Evolutionary conservation across 2,329 filamentous ascomycete genomes (phyloP).

Genomic region (Fusarium sp.): DNA sequence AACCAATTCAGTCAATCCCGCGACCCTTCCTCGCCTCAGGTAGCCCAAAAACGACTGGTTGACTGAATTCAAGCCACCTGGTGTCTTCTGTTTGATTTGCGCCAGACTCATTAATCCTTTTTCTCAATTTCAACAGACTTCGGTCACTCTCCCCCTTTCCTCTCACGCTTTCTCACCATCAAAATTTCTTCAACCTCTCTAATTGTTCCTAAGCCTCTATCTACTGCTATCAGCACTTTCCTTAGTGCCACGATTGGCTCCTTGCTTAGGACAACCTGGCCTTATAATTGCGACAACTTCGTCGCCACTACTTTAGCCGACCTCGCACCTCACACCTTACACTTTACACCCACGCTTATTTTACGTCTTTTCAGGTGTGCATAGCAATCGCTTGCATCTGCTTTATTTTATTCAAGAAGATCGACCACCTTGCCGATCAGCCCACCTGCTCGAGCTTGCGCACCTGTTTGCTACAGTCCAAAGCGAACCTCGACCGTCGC

Average conservation of each 20-base stretch:
- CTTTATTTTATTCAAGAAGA: conserved; percentile 11
- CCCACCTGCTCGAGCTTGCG: conserved; percentile 14
- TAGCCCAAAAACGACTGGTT: conserved; percentile 48
- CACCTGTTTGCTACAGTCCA: conserved; percentile 11
- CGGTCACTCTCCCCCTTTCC: conserved; percentile 32
- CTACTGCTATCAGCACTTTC: conserved; percentile 26
- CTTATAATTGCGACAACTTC: conserved; percentile 48
- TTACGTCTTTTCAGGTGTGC: conserved; percentile 11
- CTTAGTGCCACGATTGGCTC: conserved; percentile 34
- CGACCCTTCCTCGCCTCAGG: conserved; percentile 48
- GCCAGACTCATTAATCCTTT: conserved; percentile 40
- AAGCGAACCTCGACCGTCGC: conserved; percentile 20
- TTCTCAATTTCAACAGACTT: conserved; percentile 26
- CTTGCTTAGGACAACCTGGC: conserved; percentile 51
- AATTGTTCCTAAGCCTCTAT: conserved; percentile 2
- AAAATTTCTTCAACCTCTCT: conserved; percentile 9
- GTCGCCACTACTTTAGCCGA: conserved; percentile 27
- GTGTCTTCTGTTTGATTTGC: conserved; percentile 50
- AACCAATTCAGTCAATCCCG: conserved; percentile 41
- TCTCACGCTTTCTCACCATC: conserved; percentile 33
- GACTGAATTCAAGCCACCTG: conserved; percentile 51
- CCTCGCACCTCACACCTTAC: conserved; percentile 27
- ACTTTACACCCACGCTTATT: conserved; percentile 13
- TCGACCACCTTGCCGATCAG: conserved; percentile 13
- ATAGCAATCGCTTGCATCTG: conserved; percentile 15